Evolutionary conservation across 2,329 filamentous ascomycete species (phyloP), one percentile per base, ranked within the genome.

Genomic region (Emmonsia crescens): DNA sequence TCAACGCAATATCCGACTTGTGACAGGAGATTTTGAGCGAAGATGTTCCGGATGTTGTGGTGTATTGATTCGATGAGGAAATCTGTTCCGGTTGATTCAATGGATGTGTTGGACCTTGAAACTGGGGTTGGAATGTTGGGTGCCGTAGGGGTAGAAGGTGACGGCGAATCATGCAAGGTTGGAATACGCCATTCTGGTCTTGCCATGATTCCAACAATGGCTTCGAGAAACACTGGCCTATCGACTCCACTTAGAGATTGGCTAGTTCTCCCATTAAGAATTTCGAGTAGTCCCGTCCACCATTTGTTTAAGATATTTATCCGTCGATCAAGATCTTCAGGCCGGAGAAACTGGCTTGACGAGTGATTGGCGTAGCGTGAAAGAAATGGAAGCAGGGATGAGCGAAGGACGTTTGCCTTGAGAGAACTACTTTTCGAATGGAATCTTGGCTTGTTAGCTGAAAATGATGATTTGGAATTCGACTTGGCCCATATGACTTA

Each of bases 1-100:
- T 94, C 89, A 6, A 96, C 87, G n/a, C 91, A 88, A 65, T 94
- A 88, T 1, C 84, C 81, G 85, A 96, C 89, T 70, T 96, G 92
- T 46, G 87, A 85, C 49, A 91, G 81, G 38, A 96, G 77, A 66
- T 94, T 96, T 66, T 89, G 83, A 40, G 88, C 83, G 72, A 95
- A 96, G 74, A 91, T 92, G 69, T 90, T 93, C 62, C 89, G 85
- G 29, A 96, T 86, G 69, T 95, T 96, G 74, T 96, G 91, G 70
- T 91, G 86, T 12, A 92, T 88, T 4, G 91, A 94, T 70, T 87
- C 80, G 60, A 87, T 80, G 61, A 90, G 77, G 54, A 90, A 91
- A 62, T 88, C 86, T 14, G 85, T 83, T 1, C 84, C 80, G 9
- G 76, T 79, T 14, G 84, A 85, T 38, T 79, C 78, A 12, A 83